Conservation (phyloP, 768 basidiomycete species). For the Suillus spraguei region DNA sequence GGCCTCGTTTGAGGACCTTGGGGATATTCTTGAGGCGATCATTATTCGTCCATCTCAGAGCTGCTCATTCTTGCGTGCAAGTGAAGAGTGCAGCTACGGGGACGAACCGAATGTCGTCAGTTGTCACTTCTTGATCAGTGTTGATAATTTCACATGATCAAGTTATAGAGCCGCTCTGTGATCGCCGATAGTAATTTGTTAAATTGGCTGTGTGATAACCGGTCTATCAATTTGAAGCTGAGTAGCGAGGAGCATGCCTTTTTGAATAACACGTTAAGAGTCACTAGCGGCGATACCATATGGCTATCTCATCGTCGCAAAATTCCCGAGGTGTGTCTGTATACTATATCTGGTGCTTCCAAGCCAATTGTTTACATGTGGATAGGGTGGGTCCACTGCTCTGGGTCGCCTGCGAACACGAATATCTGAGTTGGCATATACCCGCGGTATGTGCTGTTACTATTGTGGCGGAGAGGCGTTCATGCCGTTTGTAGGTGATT, state of each 20-base stretch:
- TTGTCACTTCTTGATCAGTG: conserved; percentile 7
- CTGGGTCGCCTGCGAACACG: conserved; percentile 72
- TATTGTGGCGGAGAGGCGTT: conserved; percentile 9
- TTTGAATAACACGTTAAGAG: conserved; percentile 44
- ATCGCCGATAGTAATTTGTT: conserved; percentile 48
- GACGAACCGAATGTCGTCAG: conserved; percentile 31
- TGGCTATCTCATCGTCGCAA: conserved; percentile 58
- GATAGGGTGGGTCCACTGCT: conserved; percentile 83
- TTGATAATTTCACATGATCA: conserved; percentile 14
- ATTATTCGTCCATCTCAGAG: conserved; percentile 33
- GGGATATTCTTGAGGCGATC: conserved; percentile 35
- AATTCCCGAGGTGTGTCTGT: conserved; percentile 50
- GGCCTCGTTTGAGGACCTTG: conserved; percentile 24
- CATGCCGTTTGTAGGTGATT: conserved; percentile 48
- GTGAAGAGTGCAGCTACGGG: conserved; percentile 16
- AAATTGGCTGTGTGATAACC: conserved; percentile 49
- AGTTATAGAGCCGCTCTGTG: conserved; percentile 48
- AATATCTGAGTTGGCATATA: conserved; percentile 67
- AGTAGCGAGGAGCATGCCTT: conserved; percentile 29
- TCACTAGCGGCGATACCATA: conserved; percentile 55
- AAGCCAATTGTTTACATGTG: conserved; percentile 23
- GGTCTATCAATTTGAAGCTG: conserved; percentile 22
- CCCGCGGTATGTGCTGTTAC: conserved; percentile 49
- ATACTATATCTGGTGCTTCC: conserved; percentile 13
- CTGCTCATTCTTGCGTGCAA: conserved; percentile 31